Conservation (phyloP, 2,329 filamentous ascomycete species). For the Penicillium expansum region DNA sequence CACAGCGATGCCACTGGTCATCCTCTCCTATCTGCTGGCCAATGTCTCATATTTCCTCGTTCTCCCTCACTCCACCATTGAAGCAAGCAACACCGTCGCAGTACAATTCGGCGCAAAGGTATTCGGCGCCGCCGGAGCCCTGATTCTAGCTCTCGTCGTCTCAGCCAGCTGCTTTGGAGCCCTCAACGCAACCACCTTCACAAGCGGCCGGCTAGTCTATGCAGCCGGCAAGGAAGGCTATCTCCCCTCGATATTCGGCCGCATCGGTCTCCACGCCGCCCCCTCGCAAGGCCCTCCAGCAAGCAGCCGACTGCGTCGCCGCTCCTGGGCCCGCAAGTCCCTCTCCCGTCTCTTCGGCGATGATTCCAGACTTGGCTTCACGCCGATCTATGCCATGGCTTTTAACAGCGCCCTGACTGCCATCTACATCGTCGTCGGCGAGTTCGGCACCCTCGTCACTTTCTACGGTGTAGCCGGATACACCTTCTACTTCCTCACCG, state of each 20-base stretch:
- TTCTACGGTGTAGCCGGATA: slow-evolving; percentile 98
- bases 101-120: slow-evolving; percentile 89
- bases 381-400: slow-evolving; percentile 85
- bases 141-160: slow-evolving; percentile 84
- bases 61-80: slow-evolving; percentile 74
- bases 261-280: slow-evolving; percentile 64
- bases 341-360: slow-evolving; percentile 69
- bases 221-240: slow-evolving; percentile 94
- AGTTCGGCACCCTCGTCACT: slow-evolving; percentile 87
- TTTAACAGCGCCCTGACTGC: slow-evolving; percentile 74
- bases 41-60: slow-evolving; percentile 95
- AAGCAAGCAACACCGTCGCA: slow-evolving; percentile 89
- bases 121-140: slow-evolving; percentile 77
- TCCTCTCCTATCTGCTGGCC: slow-evolving; percentile 82
- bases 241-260: slow-evolving; percentile 77
- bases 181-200: slow-evolving; percentile 92
- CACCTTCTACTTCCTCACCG: slow-evolving; percentile 94
- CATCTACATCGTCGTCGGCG: slow-evolving; percentile 78
- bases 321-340: slow-evolving; percentile 57
- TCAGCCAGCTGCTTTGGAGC: slow-evolving; percentile 91
- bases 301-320: slow-evolving; percentile 40
- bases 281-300: slow-evolving; percentile 22
- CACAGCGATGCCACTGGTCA: slow-evolving; percentile 92
- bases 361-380: slow-evolving; percentile 79
- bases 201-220: slow-evolving; percentile 86